Base-by-base conservation (phyloP, 306 rosid genomes). In the Fragaria nilgerrensis region DNA sequence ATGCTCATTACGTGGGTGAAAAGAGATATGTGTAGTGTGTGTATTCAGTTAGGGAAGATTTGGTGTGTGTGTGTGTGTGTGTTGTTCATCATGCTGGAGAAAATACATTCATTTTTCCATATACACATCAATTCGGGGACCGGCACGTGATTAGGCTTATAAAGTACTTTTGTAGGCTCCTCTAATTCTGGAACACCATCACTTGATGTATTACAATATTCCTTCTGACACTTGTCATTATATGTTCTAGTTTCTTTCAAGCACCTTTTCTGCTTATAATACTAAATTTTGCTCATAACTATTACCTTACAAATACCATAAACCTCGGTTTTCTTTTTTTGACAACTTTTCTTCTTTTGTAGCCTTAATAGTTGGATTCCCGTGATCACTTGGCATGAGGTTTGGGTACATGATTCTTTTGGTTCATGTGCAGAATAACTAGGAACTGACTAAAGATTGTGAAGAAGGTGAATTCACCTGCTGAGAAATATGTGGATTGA, bases 401-500 rank as follows among this genome's bases (percentile, higher is more conserved):
- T 52, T 27, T 13, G 27, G 72, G 73, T 78, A 69, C 76, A 36
- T 67, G 64, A 82, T 68, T 6, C 32, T 47, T 58, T 56, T 78
- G 73, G 68, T 73, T 68, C 41, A 48, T 75, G 39, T 89, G 88
- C 93, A 92, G 97, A 81, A 80, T 85, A 83, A 91, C 92, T 85
- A 81, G 86, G 93, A 84, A 84, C 87, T 87, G 85, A 86, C 86
- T 78, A 73, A 76, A 37, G 82, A 81, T 86, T 80, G 84, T 79
- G 87, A 83, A 39, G 88, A 90, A 78, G 96, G 97, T 88, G 93
- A 83, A 84, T 88, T 88, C 88, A 85, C 87, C 93, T 58, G 79
- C 83, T 74, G 86, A 83, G 77, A 88, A 78, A 74, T 82, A 78
- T 81, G 87, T 81, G 87, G 86, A 81, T 75, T 78, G 80, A 85